phyloP scores from a whole-genome alignment of 495 filamentous ascomycete species.

The Talaromyces stipitatus region DNA sequence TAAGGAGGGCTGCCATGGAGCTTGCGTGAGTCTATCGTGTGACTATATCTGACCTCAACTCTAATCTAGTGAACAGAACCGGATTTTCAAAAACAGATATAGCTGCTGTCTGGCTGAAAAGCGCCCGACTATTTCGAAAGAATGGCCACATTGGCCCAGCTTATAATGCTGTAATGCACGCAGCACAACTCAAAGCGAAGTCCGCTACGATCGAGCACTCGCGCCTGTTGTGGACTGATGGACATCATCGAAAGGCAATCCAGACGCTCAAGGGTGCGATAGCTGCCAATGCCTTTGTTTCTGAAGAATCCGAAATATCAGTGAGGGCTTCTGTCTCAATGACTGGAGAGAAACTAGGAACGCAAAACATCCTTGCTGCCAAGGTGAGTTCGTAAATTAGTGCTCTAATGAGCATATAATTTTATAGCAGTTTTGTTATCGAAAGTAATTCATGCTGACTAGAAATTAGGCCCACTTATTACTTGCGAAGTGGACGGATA shows the following conservation, averaged over 20 bases:
- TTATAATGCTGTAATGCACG: constrained; percentile 88
- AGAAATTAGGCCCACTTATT: constrained; percentile 60
- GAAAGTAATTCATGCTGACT: constrained; percentile 1
- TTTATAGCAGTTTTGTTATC: no score
- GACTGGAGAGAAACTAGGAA: constrained; percentile 26
- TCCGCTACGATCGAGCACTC: constrained; percentile 91
- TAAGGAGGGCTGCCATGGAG: constrained; percentile 81
- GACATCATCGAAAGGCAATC: constrained; percentile 90
- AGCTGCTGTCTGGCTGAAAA: constrained; percentile 78
- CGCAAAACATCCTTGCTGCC: constrained; percentile 41
- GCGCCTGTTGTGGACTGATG: constrained; percentile 87
- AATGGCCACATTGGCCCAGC: constrained; percentile 72
- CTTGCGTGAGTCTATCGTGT: constrained; percentile 30
- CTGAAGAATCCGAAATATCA: constrained; percentile 36
- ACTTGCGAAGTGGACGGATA: constrained; percentile 94
- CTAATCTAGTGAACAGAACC: constrained; percentile 20
- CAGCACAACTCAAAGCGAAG: constrained; percentile 71
- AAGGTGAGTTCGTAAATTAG: constrained; percentile 21
- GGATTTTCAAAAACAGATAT: constrained; percentile 57
- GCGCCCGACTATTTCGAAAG: constrained; percentile 79
- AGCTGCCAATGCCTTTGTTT: constrained; percentile 57
- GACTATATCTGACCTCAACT: neutral
- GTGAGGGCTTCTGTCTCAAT: constrained; percentile 26
- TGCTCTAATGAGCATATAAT: no score
- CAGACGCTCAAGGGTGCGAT: constrained; percentile 82